Conservation (phyloP, 176 grass and related monocot genomes). For the Eragrostis curvula region DNA sequence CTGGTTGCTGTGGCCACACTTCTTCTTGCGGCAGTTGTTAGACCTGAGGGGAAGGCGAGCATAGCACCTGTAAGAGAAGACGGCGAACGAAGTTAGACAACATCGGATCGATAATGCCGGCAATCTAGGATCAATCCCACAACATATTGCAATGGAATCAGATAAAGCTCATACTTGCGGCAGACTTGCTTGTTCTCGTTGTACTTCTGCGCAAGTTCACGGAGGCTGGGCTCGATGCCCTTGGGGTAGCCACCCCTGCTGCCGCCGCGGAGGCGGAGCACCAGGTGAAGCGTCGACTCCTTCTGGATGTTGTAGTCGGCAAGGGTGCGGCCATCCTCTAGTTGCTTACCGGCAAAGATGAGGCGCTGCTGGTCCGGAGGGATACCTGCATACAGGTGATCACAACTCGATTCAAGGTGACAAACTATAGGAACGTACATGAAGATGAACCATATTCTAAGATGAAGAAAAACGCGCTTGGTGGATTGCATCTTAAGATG, state of each 20-base stretch:
- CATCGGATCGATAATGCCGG: too few relatives aligned
- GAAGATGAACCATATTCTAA: too few relatives aligned
- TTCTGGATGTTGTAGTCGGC: slow-evolving; percentile 67
- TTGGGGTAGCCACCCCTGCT: slow-evolving; percentile 21
- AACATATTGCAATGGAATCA: neutral
- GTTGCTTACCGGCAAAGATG: slow-evolving; percentile 67
- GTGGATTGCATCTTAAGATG: neutral
- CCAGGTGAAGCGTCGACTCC: slow-evolving; percentile 60
- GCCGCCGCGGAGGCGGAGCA: slow-evolving; percentile 60
- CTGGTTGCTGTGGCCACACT: slow-evolving; percentile 34
- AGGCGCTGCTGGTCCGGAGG: slow-evolving; percentile 64
- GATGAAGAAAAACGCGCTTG: neutral
- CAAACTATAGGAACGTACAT: too few relatives aligned
- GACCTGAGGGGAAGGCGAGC: slow-evolving; percentile 37
- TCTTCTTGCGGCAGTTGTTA: slow-evolving; percentile 46
- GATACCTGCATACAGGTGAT: slow-evolving; percentile 24
- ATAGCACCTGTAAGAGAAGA: slow-evolving; percentile 22
- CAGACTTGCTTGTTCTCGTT: slow-evolving; percentile 45
- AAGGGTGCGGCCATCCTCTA: slow-evolving; percentile 54
- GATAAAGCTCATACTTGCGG: slow-evolving; percentile 30
- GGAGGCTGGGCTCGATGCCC: slow-evolving; percentile 21
- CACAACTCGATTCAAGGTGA: neutral
- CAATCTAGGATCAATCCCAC: too few relatives aligned
- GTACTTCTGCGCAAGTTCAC: slow-evolving; percentile 33
- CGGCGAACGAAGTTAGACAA: too few relatives aligned